Base-by-base conservation (phyloP, 2,329 filamentous ascomycete genomes). In the Diaporthe longicolla region DNA sequence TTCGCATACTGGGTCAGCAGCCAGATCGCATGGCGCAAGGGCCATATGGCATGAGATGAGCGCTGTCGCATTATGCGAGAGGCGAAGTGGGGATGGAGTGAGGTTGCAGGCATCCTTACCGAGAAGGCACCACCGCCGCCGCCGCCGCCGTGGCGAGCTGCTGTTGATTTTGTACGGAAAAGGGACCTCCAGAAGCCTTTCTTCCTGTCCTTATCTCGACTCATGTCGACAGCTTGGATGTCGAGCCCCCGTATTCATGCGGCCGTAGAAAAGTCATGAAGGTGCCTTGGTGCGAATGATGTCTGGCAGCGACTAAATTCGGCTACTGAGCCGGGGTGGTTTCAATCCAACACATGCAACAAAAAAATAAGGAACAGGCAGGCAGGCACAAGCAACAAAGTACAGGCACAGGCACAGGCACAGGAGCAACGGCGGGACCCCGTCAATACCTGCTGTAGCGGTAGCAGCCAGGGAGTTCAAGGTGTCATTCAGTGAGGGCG, bases 151-250 rank as follows among this genome's bases (percentile, higher is more conserved):
- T 32, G 26, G 37, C 50, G 66, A 15, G 35, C 45, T 32, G 70
- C 55, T 52, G 73, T 65, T 35, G 48, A 70, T 37, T 71, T 71
- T 66, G 66, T 57, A 24, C 68, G 61, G 54, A 75, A 73, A 40
- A 75, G 71, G 43, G 71, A 52, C 65, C 65, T 75, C 74, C 71
- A 75, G 52, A 75, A 75, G 59, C 71, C 59, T 58, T 73, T 71
- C 50, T 73, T 75, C 65, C 52, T 75, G 26, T 54, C 70, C 52
- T 71, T 73, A n/a, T 75, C 74, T 59, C 71, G 71, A 69, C 74
- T 75, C 74, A 75, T 75, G 52, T 73, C 71, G 52, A 73, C 66
- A 65, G 74, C 26, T 61, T 57, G 65, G 61, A 48, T 69, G 68
- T 52, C 71, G 66, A 63, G 54, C 57, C 50, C 50, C 71, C 45